Evolutionary conservation across 1,284 basidiomycete genomes (phyloP).

Genomic region (Xerocomus cyaneibrunnescens): DNA sequence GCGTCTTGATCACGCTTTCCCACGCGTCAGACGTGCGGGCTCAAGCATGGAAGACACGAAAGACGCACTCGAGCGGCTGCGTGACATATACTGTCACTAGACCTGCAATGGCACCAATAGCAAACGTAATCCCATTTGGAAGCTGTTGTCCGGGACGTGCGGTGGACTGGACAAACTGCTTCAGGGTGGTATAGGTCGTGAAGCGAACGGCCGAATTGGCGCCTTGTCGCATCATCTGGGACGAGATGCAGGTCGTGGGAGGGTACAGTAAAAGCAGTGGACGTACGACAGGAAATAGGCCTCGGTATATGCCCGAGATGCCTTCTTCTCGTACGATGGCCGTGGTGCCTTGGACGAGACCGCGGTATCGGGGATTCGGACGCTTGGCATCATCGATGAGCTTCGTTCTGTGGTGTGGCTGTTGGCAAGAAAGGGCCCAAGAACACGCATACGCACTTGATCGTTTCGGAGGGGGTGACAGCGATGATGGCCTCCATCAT

Average conservation of each 20-base stretch:
- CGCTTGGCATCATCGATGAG: constrained; percentile 94
- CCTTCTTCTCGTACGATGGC: constrained; percentile 88
- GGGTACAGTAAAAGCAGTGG: not conserved
- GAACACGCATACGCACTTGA: constrained; percentile 68
- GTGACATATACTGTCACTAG: constrained; percentile 94
- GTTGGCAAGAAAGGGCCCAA: not conserved
- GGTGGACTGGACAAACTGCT: constrained; percentile 88
- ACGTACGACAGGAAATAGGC: constrained; percentile 90
- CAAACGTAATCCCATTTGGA: constrained; percentile 90
- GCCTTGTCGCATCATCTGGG: constrained; percentile 94
- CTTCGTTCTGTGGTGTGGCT: constrained; percentile 71
- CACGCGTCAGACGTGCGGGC: constrained; percentile 5
- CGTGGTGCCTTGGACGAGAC: constrained; percentile 84
- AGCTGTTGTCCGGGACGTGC: constrained; percentile 81
- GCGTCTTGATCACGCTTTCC: constrained; percentile 91
- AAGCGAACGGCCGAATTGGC: constrained; percentile 98
- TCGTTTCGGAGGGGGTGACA: constrained; percentile 97
- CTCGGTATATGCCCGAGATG: constrained; percentile 81
- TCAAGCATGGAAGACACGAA: not conserved
- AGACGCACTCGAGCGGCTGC: constrained; percentile 87
- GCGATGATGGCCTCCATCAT: constrained; percentile 94
- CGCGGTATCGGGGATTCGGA: constrained; percentile 80
- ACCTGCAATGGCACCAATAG: constrained; percentile 91
- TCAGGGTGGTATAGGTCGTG: constrained; percentile 91
- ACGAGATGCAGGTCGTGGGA: not conserved